phyloP scores from a whole-genome alignment of 2,329 filamentous ascomycete species.

The Dactylonectria macrodidyma region DNA sequence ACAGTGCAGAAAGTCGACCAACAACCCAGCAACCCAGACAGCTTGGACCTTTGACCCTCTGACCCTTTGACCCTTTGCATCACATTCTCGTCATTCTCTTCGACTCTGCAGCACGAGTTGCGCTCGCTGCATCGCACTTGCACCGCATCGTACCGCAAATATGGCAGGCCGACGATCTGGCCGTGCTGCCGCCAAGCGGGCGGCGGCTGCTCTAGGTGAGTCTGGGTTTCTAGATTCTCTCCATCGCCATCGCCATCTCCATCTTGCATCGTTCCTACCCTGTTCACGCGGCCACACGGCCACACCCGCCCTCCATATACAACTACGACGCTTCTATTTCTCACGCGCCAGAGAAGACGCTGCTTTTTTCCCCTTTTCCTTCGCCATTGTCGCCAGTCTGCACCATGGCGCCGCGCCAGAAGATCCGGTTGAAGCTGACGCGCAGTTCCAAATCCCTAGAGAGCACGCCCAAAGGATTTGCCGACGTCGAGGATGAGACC shows the following conservation, averaged over 20 bases:
- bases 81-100: constrained; percentile 17
- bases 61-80: constrained; percentile 20
- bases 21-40: constrained; percentile 24
- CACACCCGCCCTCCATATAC: not conserved
- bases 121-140: constrained; percentile 36
- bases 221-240: constrained; percentile 36
- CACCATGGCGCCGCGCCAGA: constrained; percentile 48
- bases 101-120: constrained; percentile 27
- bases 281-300: constrained; percentile 3
- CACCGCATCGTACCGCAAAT: constrained; percentile 32
- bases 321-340: not conserved
- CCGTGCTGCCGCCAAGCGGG: constrained; percentile 68
- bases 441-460: constrained; percentile 52
- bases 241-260: constrained; percentile 22
- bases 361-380: constrained; percentile 16
- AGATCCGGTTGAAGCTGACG: constrained; percentile 54
- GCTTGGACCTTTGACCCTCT: constrained; percentile 3
- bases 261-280: constrained; percentile 13
- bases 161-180: constrained; percentile 65
- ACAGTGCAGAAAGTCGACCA: constrained; percentile 29
- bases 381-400: constrained; percentile 22
- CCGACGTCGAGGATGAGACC: constrained; percentile 55
- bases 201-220: constrained; percentile 68
- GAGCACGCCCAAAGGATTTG: constrained; percentile 60
- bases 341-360: not conserved